Base-by-base conservation (phyloP, 2,329 filamentous ascomycete genomes). In the Laburnicola sp. region DNA sequence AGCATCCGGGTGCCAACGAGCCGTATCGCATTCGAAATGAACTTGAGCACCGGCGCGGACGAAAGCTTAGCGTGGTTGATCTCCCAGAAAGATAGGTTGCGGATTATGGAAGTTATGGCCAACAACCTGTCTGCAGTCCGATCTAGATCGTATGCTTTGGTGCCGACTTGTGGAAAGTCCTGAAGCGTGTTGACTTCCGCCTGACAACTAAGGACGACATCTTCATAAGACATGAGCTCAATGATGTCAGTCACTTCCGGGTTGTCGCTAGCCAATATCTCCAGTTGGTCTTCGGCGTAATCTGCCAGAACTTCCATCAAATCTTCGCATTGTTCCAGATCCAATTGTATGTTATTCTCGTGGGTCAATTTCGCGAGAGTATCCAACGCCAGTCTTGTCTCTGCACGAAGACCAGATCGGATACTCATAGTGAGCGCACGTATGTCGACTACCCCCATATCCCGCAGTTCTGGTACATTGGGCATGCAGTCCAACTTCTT, bases 321-420 rank as follows among this genome's bases (percentile, higher is more conserved):
- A 68, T 97, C 94, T 50, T 96, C 92, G 50, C 70, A 73, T 51
- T 71, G 67, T 35, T 65, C 62, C 31, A 73, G 53, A 39, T 73
- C 69, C 16, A 73, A 49, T 22, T 65, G 63, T 10, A 72, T 49
- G 8, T 62, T 59, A 38, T 66, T 64, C 45, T 73, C 69, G 45
- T 69, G 82, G 2, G 88, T 90, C 9, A 94, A 80, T 21, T 83
- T 84, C 7, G 85, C 86, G 31, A 99, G 78, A 0, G 88, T 90
- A 70, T 97, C 94, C 38, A 99, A 78, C 2, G 93, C 93, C 55
- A 96, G 76, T 7, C 93, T 86, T n/a, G 96, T 87, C 74, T 99
- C 94, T 4, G 86, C 86, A 62, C 91, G 87, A 37, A 97, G 88
- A 0, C 93, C 93, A 48, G 89, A 95, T 68, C 96, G 91, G 32